Evolutionary conservation across 306 rosid genomes (phyloP), one percentile per base, ranked within the genome.

Genomic region (Gynostemma pentaphyllum): DNA sequence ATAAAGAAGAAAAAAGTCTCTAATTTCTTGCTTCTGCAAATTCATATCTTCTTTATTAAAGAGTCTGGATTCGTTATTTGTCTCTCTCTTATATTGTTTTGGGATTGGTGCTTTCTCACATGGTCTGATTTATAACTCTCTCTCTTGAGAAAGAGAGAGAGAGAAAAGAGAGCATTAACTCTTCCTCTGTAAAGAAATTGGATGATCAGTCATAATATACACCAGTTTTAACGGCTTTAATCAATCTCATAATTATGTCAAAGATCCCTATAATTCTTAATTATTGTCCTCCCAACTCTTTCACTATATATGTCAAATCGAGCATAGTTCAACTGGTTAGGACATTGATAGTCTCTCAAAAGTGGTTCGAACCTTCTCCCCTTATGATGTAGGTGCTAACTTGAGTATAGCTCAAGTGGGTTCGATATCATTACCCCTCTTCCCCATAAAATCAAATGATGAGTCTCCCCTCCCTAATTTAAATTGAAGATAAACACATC

Each of bases 71-170:
- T 44, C 4, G 64, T 29, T 3, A 34, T 57, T 36, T 57, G 30
- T 57, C 64, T 57, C 28, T 36, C 30, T 55, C 46, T 3, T n/a
- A 18, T 55, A 55, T 56, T 19, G 16, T 19, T 47, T 64, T 42
- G 55, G 68, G 55, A 64, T 64, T 64, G 68, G 45, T 47, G 68
- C 68, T 22, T 21, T 45, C 27, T n/a, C 67, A 42, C 39, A 62
- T 55, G 44, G 10, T 55, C 9, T 45, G 8, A 3, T 15, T 45
- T 9, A 41, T n/a, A n/a, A n/a, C n/a, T 41, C 45, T 41, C 46
- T 42, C 44, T 7, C 13, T 11, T 39, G 64, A 60, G 39, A 62
- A 18, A 42, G 11, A 27, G 39, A 24, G 13, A 62, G 16, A 63
- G 9, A 57, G 29, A 62, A 62, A 26, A 39, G 8, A 60, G 52